Evolutionary conservation across 2,329 filamentous ascomycete genomes (phyloP).

Genomic region (Stemphylium beticola): DNA sequence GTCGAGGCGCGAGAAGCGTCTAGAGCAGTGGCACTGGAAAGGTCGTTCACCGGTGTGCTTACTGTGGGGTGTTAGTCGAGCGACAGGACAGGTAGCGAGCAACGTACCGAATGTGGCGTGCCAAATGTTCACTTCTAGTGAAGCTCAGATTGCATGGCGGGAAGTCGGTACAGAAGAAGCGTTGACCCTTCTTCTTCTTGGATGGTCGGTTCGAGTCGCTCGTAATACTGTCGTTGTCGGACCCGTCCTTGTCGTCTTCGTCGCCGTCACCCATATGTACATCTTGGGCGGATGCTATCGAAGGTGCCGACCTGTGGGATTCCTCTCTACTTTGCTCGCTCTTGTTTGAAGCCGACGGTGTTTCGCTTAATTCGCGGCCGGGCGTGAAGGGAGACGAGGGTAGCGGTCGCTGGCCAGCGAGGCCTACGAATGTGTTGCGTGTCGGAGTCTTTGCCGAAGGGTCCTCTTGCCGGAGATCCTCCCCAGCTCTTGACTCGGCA

Average conservation of each 20-base stretch:
- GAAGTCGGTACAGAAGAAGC: slow-evolving; percentile 95
- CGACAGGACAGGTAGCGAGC: not conserved
- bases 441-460: slow-evolving; percentile 67
- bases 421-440: slow-evolving; percentile 58
- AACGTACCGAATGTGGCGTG: slow-evolving; percentile 84
- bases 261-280: slow-evolving; percentile 79
- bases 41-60: slow-evolving; percentile 98
- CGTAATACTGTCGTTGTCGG: slow-evolving; percentile 57
- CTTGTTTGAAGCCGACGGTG: slow-evolving; percentile 41
- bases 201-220: slow-evolving; percentile 72
- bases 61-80: slow-evolving; percentile 55
- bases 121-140: slow-evolving; percentile 92
- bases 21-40: slow-evolving; percentile 93
- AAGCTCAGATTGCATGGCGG: slow-evolving; percentile 95
- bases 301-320: slow-evolving; percentile 67
- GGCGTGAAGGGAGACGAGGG: slow-evolving; percentile 53
- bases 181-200: slow-evolving; percentile 96
- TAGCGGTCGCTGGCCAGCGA: slow-evolving; percentile 55
- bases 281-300: slow-evolving; percentile 70
- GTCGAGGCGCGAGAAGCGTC: slow-evolving; percentile 90
- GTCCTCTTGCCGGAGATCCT: slow-evolving; percentile 49
- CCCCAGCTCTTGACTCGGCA: slow-evolving; percentile 44
- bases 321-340: slow-evolving; percentile 59
- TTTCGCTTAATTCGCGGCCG: slow-evolving; percentile 53
- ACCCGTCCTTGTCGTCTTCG: slow-evolving; percentile 62